A percentile compares a stretch with the other conserved stretches of the same genome.
Conservation (phyloP, 352 stramenopile genomes). For the Aphanomyces invadans region DNA sequence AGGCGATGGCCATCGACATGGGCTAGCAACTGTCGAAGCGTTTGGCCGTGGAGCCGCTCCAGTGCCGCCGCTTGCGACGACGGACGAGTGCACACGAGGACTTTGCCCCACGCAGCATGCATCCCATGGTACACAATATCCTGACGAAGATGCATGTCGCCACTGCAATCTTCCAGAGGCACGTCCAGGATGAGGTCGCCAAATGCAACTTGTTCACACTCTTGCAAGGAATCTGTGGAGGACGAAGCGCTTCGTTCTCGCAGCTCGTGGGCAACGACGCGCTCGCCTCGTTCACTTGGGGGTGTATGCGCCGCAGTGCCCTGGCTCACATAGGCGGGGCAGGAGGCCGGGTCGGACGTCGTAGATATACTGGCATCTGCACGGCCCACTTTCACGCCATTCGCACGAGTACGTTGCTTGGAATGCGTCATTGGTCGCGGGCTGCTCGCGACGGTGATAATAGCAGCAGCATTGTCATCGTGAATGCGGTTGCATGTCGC, state of each 20-base stretch:
- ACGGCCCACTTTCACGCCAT: no score
- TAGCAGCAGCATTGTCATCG: not conserved
- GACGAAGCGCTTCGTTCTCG: no score
- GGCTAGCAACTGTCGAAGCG: not conserved
- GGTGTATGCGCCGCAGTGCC: no score
- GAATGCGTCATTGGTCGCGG: no score
- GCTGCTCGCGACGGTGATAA: not conserved
- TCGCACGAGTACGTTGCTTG: no score
- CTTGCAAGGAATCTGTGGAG: no score
- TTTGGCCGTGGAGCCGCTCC: not conserved
- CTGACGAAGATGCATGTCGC: not conserved
- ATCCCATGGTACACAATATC: not conserved
- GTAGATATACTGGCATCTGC: no score
- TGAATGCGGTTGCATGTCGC: not conserved
- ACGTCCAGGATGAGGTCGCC: not conserved
- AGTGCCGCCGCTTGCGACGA: not conserved
- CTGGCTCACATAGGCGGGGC: no score
- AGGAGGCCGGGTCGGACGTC: no score
- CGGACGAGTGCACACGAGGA: not conserved
- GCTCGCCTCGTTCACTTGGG: no score
- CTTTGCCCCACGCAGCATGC: slow-evolving; percentile 4
- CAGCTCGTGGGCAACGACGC: no score
- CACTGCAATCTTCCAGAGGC: not conserved
- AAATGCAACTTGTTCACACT: not conserved
- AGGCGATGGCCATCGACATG: not conserved